Conservation (phyloP, 106 monocot species). For the Alisma plantagoaquatica region DNA sequence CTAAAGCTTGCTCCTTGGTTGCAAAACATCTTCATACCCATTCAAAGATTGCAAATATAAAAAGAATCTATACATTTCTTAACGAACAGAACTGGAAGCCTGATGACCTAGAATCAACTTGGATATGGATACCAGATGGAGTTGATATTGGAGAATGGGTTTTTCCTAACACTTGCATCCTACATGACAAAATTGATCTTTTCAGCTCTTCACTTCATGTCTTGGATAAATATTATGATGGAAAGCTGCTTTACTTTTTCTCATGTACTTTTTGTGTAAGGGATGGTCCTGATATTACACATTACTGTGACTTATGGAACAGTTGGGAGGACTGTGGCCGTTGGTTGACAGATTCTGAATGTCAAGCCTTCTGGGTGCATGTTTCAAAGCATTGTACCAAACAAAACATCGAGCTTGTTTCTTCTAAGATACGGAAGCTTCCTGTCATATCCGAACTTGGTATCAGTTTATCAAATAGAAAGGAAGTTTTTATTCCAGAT, state of each 20-base stretch:
- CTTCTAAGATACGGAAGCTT: conserved; percentile 13
- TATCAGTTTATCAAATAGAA: conserved; percentile 8
- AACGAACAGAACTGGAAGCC: conserved; percentile 24
- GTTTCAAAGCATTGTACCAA: conserved; percentile 16
- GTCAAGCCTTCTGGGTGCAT: conserved; percentile 27
- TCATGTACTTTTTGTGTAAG: conserved; percentile 11
- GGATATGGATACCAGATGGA: conserved; percentile 31
- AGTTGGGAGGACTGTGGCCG: conserved; percentile 15
- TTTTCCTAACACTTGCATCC: conserved; percentile 11
- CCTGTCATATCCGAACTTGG: conserved; percentile 2
- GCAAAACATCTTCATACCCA: conserved; percentile 18
- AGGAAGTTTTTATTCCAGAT: conserved; percentile 35
- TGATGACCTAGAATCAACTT: conserved; percentile 3
- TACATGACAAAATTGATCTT: conserved; percentile 22
- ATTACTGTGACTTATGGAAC: conserved; percentile 29
- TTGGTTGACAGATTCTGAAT: conserved; percentile 1
- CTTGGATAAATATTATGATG: conserved; percentile 27
- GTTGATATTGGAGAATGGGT: conserved; percentile 31
- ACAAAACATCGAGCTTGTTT: not conserved
- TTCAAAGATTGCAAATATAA: conserved; percentile 5
- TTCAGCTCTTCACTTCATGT: conserved; percentile 16
- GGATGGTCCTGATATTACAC: conserved; percentile 5
- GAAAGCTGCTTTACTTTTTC: conserved; percentile 18
- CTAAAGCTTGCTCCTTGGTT: conserved; percentile 1
- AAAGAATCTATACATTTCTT: conserved; percentile 30